Conservation (phyloP, 179 eudicot species). For the Amaranthus tricolor region DNA sequence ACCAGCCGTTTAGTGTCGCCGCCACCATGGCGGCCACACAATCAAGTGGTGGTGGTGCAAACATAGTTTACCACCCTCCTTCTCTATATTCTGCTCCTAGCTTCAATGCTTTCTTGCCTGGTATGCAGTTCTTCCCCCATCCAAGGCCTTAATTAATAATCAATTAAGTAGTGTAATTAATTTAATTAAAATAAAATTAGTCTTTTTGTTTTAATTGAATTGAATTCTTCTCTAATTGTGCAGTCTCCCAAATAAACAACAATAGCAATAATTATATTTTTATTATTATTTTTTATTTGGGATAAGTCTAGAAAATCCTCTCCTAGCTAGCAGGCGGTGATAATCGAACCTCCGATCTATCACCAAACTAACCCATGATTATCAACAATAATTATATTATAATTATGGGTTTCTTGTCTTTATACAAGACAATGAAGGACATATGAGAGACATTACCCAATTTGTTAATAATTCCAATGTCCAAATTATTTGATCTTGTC, state of each 20-base stretch:
- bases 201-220: constrained; percentile 3
- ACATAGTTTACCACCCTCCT: constrained; percentile 28
- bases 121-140: constrained; percentile 54
- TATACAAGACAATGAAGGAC: constrained; percentile 31
- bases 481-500: constrained; percentile 40
- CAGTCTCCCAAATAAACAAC: background rate
- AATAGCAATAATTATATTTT: background rate
- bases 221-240: background rate
- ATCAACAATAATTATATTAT: no score
- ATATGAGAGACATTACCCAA: constrained; percentile 25
- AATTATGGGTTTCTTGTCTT: constrained; percentile 14
- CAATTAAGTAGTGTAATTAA: constrained; percentile 12
- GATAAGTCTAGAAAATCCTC: no score
- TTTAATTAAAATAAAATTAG: constrained; percentile 4
- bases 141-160: constrained; percentile 35
- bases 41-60: constrained; percentile 22
- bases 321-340: no score
- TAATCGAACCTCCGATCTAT: no score
- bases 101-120: constrained; percentile 45
- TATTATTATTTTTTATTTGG: background rate
- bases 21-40: constrained; percentile 17
- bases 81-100: constrained; percentile 29
- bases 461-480: constrained; percentile 35
- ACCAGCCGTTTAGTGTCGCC: constrained; percentile 18
- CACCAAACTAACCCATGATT: no score